Percentiles rank a stretch among this genome's conserved stretches.
Conservation (phyloP, 1,284 basidiomycete genomes). For the Heterobasidion annosum region DNA sequence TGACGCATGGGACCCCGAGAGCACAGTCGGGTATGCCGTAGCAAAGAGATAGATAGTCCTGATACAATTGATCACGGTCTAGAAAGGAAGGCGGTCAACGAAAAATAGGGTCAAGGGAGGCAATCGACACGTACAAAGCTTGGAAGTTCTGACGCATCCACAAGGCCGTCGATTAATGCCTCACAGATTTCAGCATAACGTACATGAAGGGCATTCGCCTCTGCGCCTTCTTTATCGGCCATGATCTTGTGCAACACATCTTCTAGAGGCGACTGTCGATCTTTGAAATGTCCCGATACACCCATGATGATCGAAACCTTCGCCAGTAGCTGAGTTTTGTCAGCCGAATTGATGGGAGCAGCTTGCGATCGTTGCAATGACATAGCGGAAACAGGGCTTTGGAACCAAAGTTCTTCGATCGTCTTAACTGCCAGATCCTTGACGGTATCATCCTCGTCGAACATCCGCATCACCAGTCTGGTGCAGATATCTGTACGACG, state of each 20-base stretch:
- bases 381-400: constrained; percentile 20
- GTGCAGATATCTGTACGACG: constrained; percentile 77
- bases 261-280: constrained; percentile 78
- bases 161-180: constrained; percentile 76
- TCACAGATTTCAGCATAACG: constrained; percentile 76
- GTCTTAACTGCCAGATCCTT: constrained; percentile 88
- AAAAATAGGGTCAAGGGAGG: neutral
- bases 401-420: constrained; percentile 87
- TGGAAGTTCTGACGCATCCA: constrained; percentile 74
- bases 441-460: constrained; percentile 90
- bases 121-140: constrained; percentile 52
- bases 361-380: constrained; percentile 25
- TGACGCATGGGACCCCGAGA: constrained; percentile 76
- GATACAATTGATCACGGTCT: constrained; percentile 79
- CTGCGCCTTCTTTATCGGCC: constrained; percentile 44
- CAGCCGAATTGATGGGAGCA: constrained; percentile 22
- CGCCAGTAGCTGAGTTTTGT: constrained; percentile 42
- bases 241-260: constrained; percentile 79
- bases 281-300: constrained; percentile 74
- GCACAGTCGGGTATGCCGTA: constrained; percentile 69
- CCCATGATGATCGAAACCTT: constrained; percentile 80
- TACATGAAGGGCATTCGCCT: constrained; percentile 41
- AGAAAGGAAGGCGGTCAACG: constrained; percentile 10
- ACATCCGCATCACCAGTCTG: constrained; percentile 75
- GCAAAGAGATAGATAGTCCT: constrained; percentile 79